A percentile compares a stretch with the other conserved stretches of the same genome.
Conservation (phyloP, 2,329 filamentous ascomycete species). For the Allantophomopsis lycopodina region DNA sequence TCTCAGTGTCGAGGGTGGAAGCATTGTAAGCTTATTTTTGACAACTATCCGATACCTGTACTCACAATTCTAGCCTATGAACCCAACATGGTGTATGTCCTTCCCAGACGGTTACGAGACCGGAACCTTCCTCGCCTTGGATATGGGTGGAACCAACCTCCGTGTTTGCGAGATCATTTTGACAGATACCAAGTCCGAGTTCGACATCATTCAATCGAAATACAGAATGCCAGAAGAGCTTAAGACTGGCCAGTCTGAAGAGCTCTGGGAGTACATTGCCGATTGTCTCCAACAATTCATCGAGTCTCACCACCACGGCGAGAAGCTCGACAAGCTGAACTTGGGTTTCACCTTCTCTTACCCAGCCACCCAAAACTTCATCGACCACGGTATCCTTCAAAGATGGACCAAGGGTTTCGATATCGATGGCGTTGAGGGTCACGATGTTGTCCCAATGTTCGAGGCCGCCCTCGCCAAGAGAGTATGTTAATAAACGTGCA, state of each 20-base stretch:
- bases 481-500: conserved; percentile 27
- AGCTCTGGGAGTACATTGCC: conserved; percentile 91
- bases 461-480: conserved; percentile 61
- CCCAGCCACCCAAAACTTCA: conserved; percentile 83
- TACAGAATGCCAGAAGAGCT: conserved; percentile 90
- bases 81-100: conserved; percentile 89
- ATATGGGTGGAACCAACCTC: conserved; percentile 94
- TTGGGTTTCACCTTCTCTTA: conserved; percentile 96
- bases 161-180: conserved; percentile 88
- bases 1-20: conserved; percentile 75
- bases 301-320: conserved; percentile 65
- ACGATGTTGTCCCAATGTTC: conserved; percentile 83
- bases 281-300: conserved; percentile 87
- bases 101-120: conserved; percentile 79
- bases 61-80: conserved; percentile 62
- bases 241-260: conserved; percentile 70
- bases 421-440: conserved; percentile 78
- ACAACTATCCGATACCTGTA: conserved; percentile 1
- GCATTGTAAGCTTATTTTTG: conserved; percentile 58
- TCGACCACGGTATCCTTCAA: conserved; percentile 84
- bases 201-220: conserved; percentile 91
- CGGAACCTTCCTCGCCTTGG: conserved; percentile 77
- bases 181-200: conserved; percentile 76
- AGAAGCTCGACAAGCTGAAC: conserved; percentile 51
- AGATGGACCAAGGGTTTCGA: conserved; percentile 98